Evolutionary conservation across 2,329 filamentous ascomycete genomes (phyloP).

Genomic region (Anthostomella pinea): DNA sequence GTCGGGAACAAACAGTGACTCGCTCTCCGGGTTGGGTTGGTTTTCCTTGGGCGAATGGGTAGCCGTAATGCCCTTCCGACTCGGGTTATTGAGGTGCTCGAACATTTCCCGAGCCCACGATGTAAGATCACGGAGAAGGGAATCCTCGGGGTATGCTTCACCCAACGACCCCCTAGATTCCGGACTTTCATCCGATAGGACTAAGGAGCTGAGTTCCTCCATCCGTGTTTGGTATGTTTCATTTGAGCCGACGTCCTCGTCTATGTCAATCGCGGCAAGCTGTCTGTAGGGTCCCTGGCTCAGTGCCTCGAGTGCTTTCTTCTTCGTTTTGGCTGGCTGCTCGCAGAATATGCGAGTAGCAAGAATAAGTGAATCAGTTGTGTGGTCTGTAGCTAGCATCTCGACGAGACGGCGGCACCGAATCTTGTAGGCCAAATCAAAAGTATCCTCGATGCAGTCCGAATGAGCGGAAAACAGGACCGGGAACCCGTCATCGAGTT

Average conservation of each 20-base stretch:
- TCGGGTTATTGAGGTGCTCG: constrained; percentile 6
- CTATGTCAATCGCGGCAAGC: constrained; percentile 13
- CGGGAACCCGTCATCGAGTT: constrained; percentile 25
- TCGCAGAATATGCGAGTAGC: constrained; percentile 26
- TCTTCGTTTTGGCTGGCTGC: constrained; percentile 1
- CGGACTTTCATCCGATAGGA: constrained; percentile 6
- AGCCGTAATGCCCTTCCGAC: background rate
- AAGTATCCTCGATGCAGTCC: constrained; percentile 2
- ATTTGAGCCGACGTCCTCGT: constrained; percentile 3
- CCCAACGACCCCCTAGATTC: constrained; percentile 9
- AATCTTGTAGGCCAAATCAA: constrained; percentile 24
- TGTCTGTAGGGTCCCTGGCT: constrained; percentile 20
- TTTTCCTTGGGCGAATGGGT: too few relatives aligned
- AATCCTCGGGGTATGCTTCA: constrained; percentile 9
- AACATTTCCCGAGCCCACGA: constrained; percentile 22
- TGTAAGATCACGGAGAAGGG: constrained; percentile 16
- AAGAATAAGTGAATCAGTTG: constrained; percentile 13
- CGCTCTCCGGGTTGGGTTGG: constrained; percentile 7
- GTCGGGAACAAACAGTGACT: constrained; percentile 12
- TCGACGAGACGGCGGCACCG: constrained; percentile 22
- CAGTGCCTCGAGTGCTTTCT: constrained; percentile 11
- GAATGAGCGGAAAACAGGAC: constrained; percentile 11
- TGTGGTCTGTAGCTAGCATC: constrained; percentile 9
- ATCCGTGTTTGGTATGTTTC: constrained; percentile 11
- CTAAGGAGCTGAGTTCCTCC: constrained; percentile 7